These are phyloP conservation scores for Globisporangium cystogenes DNA, from an alignment of 352 stramenopile species.

Conservation along the genomic window DNA sequence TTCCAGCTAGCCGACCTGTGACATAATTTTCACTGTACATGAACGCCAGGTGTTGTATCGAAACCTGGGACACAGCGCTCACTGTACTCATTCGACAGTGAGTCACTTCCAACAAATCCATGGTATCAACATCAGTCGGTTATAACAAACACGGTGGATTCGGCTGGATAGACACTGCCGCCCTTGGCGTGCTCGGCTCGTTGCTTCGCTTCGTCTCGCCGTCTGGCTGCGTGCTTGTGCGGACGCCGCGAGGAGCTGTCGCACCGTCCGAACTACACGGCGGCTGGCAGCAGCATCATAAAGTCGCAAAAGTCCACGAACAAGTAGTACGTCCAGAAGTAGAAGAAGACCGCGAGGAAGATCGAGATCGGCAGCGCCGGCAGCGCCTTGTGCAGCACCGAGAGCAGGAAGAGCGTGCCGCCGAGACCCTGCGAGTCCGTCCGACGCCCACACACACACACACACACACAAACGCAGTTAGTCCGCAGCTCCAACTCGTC, in stretches of 20 bases:
- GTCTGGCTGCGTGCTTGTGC: too few species aligned
- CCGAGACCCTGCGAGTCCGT: constrained; percentile 67
- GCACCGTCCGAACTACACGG: constrained; percentile 21
- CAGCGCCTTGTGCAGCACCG: constrained; percentile 91
- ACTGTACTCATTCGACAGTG: too few species aligned
- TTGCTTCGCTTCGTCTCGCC: too few species aligned
- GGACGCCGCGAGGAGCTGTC: background rate
- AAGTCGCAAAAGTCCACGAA: constrained; percentile 84
- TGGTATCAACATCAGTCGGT: too few species aligned
- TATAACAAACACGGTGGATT: too few species aligned
- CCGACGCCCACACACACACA: background rate
- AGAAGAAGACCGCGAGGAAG: constrained; percentile 78
- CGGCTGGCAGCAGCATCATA: constrained; percentile 59
- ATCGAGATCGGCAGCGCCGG: constrained; percentile 95
- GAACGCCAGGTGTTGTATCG: too few species aligned
- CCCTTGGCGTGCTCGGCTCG: too few species aligned
- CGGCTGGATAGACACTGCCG: too few species aligned
- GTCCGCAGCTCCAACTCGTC: background rate
- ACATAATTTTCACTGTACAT: too few species aligned
- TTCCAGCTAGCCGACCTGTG: too few species aligned
- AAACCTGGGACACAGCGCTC: too few species aligned
- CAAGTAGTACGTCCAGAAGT: constrained; percentile 78
- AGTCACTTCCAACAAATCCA: too few species aligned
- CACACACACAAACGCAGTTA: background rate
- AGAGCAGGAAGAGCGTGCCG: constrained; percentile 93